Conservation (phyloP, 805 yeast genomes). For the Torulaspora maleeae region DNA sequence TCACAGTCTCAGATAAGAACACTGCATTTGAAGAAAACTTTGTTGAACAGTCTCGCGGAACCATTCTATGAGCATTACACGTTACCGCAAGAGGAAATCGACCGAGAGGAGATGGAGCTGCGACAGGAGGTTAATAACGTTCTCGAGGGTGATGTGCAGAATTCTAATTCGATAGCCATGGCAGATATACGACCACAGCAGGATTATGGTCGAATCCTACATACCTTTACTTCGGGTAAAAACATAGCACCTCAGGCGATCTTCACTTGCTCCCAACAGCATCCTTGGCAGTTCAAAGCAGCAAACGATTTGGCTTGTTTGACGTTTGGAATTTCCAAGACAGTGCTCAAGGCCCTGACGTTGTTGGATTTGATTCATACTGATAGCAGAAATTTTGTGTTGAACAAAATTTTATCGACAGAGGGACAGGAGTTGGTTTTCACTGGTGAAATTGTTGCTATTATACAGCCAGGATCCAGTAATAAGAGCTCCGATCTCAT, state of each 20-base stretch:
- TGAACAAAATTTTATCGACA: slow-evolving; percentile 45
- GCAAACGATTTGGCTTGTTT: slow-evolving; percentile 88
- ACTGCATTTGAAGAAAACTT: slow-evolving; percentile 23
- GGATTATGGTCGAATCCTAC: slow-evolving; percentile 47
- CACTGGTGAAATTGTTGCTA: slow-evolving; percentile 82
- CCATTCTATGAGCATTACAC: slow-evolving; percentile 33
- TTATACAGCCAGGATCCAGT: slow-evolving; percentile 55
- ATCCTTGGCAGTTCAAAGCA: slow-evolving; percentile 78
- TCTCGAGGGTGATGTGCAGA: slow-evolving; percentile 9
- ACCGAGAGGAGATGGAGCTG: slow-evolving; percentile 23
- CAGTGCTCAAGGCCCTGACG: slow-evolving; percentile 55
- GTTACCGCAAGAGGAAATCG: slow-evolving; percentile 17
- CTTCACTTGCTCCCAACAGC: slow-evolving; percentile 66
- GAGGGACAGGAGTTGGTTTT: slow-evolving; percentile 50
- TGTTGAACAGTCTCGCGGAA: slow-evolving; percentile 34
- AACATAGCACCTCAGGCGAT: slow-evolving; percentile 76
- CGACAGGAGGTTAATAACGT: slow-evolving; percentile 35
- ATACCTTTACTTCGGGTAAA: slow-evolving; percentile 63
- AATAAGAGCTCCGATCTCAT: slow-evolving; percentile 42
- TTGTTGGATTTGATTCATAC: slow-evolving; percentile 75
- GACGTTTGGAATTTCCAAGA: slow-evolving; percentile 74
- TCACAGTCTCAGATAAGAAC: slow-evolving; percentile 8
- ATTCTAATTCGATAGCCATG: slow-evolving; percentile 8
- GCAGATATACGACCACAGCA: slow-evolving; percentile 17
- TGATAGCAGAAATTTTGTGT: slow-evolving; percentile 66